A percentile compares a stretch with the other conserved stretches of the same genome.
Evolutionary conservation across 106 monocot species (phyloP).

Genomic region (Posidonia australis): DNA sequence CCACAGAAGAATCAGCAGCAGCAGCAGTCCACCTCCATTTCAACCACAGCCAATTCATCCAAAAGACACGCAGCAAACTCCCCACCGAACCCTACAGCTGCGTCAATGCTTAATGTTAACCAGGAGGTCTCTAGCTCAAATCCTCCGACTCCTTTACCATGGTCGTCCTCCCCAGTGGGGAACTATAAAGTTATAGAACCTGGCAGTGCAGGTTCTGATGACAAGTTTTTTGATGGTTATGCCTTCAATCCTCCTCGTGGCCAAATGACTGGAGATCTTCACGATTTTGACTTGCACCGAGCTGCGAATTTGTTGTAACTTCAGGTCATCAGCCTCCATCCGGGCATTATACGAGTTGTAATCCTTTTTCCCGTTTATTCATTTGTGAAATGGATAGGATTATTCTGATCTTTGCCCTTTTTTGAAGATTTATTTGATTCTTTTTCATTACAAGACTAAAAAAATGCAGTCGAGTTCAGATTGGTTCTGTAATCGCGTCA

Average conservation of each 20-base stretch:
- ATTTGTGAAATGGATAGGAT: not conserved
- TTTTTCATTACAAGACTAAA: not conserved
- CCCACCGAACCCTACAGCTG: slow-evolving; percentile 32
- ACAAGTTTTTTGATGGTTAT: slow-evolving; percentile 36
- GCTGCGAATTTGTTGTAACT: slow-evolving; percentile 5
- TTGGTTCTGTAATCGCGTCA: too few species aligned
- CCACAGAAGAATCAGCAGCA: slow-evolving; percentile 73
- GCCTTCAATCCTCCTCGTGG: slow-evolving; percentile 19
- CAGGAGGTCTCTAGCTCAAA: slow-evolving; percentile 27
- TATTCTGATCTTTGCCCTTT: not conserved
- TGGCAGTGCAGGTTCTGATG: slow-evolving; percentile 13
- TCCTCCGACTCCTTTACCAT: slow-evolving; percentile 14
- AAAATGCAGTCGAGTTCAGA: too few species aligned
- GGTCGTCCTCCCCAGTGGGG: slow-evolving; percentile 23
- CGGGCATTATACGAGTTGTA: slow-evolving; percentile 5
- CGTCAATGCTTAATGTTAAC: slow-evolving; percentile 14
- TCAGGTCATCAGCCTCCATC: not conserved
- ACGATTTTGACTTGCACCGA: slow-evolving; percentile 38
- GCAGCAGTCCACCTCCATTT: slow-evolving; percentile 27
- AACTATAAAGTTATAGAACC: slow-evolving; percentile 23
- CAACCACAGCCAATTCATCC: slow-evolving; percentile 34
- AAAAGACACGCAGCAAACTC: slow-evolving; percentile 55
- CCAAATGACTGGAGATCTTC: slow-evolving; percentile 29
- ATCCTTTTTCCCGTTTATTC: not conserved
- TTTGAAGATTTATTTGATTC: not conserved